Evolutionary conservation across 129 eudicot genomes (phyloP).

Genomic region (Lonicera japonica): DNA sequence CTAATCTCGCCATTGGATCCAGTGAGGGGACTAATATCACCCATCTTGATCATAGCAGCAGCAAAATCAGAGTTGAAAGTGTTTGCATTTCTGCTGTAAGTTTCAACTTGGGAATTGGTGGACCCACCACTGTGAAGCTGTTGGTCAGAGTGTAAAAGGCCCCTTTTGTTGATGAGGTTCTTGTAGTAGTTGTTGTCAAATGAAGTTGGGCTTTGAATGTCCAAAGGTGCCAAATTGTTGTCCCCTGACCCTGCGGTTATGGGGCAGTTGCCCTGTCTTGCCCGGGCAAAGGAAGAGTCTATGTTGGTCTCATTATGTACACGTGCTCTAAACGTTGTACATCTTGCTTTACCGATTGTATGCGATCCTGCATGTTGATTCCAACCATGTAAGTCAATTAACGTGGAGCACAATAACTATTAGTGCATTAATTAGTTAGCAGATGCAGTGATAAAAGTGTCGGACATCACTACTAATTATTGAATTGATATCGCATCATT

Average conservation of each 20-base stretch:
- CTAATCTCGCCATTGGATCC: conserved; percentile 35
- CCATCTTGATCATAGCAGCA: conserved; percentile 38
- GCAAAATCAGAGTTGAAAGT: conserved; percentile 16
- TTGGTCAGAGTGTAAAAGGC: conserved; percentile 36
- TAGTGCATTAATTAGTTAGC: too few species aligned
- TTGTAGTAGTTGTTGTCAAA: conserved; percentile 31
- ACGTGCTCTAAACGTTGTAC: conserved; percentile 43
- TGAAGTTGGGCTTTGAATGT: conserved; percentile 15
- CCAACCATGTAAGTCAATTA: too few species aligned
- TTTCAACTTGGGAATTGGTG: conserved; percentile 3
- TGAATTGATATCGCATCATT: too few species aligned
- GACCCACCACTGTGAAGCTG: conserved; percentile 13
- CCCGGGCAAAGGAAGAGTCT: conserved; percentile 43
- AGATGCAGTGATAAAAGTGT: too few species aligned
- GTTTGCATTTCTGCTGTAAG: conserved; percentile 2
- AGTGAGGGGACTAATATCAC: conserved; percentile 26
- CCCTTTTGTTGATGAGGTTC: conserved; percentile 15
- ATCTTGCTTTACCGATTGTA: conserved; percentile 71
- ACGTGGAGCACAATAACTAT: too few species aligned
- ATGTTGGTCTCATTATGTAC: conserved; percentile 53
- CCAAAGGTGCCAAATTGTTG: conserved; percentile 25
- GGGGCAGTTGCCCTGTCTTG: conserved; percentile 18
- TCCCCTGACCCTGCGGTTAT: conserved; percentile 12
- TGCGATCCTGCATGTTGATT: conserved; percentile 37
- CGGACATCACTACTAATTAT: too few species aligned